Evolutionary conservation across 1,284 basidiomycete species (phyloP).

Genomic region (Tylopilus sp.): DNA sequence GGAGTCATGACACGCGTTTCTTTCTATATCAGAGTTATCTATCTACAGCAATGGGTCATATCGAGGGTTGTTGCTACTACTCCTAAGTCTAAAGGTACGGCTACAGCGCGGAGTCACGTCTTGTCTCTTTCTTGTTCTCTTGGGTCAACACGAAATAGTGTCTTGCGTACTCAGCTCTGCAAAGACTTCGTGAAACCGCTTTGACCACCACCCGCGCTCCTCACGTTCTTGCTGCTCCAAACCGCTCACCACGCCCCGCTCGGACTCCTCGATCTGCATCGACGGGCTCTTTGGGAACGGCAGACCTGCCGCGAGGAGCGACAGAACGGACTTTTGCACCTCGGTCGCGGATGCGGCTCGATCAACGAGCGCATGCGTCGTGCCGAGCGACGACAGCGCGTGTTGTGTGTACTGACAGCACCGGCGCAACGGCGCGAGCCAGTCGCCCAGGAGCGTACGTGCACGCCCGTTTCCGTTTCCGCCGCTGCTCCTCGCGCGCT

Average conservation of each 20-base stretch:
- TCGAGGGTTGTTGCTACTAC: not conserved
- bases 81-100: conserved; percentile 3
- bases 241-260: conserved; percentile 28
- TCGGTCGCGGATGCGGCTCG: conserved; percentile 36
- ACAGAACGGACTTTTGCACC: conserved; percentile 45
- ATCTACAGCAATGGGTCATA: conserved; percentile 10
- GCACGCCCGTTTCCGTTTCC: not conserved
- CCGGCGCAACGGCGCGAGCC: conserved; percentile 50
- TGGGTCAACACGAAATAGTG: not conserved
- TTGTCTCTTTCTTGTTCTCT: not conserved
- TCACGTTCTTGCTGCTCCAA: conserved; percentile 54
- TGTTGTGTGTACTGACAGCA: conserved; percentile 52
- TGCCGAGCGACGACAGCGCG: conserved; percentile 47
- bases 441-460: conserved; percentile 1
- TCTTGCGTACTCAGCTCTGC: conserved; percentile 44
- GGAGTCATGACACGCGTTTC: not conserved
- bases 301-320: conserved; percentile 55
- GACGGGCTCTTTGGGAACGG: conserved; percentile 69
- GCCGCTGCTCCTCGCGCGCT: conserved; percentile 4
- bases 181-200: conserved; percentile 68
- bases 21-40: not conserved
- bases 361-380: conserved; percentile 33
- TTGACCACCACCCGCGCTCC: conserved; percentile 76
- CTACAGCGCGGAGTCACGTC: not conserved
- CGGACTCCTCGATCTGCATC: conserved; percentile 43